Evolutionary conservation across 129 eudicot genomes (phyloP), one percentile per base, ranked within the genome.

Genomic region (Solidago caesia): DNA sequence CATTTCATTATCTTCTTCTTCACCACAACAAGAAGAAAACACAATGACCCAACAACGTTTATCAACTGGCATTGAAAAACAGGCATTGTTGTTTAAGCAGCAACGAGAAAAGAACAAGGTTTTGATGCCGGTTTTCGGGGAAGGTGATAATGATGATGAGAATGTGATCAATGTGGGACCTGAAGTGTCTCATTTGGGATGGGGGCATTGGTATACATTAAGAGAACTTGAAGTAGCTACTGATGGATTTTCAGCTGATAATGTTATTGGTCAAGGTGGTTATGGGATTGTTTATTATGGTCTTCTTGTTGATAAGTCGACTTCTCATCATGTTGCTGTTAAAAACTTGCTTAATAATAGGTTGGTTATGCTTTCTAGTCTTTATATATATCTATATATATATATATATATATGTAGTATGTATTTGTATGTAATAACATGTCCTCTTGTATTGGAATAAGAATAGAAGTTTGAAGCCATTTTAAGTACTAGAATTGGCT

Each of bases 201-300:
- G 93, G 93, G 89, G 89, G 14, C 93, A 82, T 78, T 83, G 93
- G 93, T 88, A 88, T 78, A 88, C 93, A 0, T 75, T 88, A 1
- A 83, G 93, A 46, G 93, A 88, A 82, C 87, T 88, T 78, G 90
- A 88, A 78, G 79, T 2, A 49, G 83, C 93, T 56, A 88, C 93
- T 29, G 82, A 85, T 70, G 82, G 88, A 4, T 85, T 88, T 72
- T 83, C 86, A 26, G 75, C 81, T 59, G 88, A 85, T 47, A 88
- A 85, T 70, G 89, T 88, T 29, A 79, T 88, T 75, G 93, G 93
- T 75, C 83, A 88, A 78, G 93, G 93, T 2, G 93, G 89, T 21
- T 85, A 88, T 79, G 93, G 93, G 33, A 88, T 88, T 88, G 93
- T 88, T 73, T 88, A 88, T 43, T 82, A 75, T 82, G 93, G 90